A percentile compares a stretch with the other conserved stretches of the same genome.
Conservation (phyloP, 257 asterid species). For the Apocynum venetum region DNA sequence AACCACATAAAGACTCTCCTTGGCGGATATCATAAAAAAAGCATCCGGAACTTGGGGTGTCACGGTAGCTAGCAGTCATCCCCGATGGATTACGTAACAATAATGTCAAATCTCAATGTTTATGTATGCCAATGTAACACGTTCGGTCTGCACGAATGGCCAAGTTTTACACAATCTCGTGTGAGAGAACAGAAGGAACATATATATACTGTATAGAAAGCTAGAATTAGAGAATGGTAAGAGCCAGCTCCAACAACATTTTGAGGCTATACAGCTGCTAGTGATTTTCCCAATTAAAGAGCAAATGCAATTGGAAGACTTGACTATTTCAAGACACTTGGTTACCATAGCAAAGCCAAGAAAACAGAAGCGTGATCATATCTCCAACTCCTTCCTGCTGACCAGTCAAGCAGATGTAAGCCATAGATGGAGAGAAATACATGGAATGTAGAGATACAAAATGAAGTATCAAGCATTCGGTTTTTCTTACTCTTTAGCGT, state of each 20-base stretch:
- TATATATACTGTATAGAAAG: background rate
- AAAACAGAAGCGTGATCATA: background rate
- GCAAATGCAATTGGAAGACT: background rate
- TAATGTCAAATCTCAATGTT: background rate
- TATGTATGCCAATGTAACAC: background rate
- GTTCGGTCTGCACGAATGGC: background rate
- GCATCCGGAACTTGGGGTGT: too few relatives aligned
- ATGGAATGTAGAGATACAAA: background rate
- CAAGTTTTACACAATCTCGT: conserved; percentile 12
- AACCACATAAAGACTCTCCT: too few relatives aligned
- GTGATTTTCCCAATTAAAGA: background rate
- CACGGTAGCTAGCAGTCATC: background rate
- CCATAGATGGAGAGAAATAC: background rate
- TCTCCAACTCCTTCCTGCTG: background rate
- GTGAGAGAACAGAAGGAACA: conserved; percentile 3
- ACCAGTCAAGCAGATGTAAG: conserved; percentile 1
- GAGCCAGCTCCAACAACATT: background rate
- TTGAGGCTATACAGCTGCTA: too few relatives aligned
- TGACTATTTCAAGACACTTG: background rate
- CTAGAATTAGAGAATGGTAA: background rate
- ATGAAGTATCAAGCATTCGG: conserved; percentile 1
- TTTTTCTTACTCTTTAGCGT: conserved; percentile 20
- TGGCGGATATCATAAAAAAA: too few relatives aligned
- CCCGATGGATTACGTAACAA: background rate
- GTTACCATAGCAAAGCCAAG: background rate